phyloP scores from a whole-genome alignment of 805 yeast species.

The Metschnikowia kofuensis region DNA sequence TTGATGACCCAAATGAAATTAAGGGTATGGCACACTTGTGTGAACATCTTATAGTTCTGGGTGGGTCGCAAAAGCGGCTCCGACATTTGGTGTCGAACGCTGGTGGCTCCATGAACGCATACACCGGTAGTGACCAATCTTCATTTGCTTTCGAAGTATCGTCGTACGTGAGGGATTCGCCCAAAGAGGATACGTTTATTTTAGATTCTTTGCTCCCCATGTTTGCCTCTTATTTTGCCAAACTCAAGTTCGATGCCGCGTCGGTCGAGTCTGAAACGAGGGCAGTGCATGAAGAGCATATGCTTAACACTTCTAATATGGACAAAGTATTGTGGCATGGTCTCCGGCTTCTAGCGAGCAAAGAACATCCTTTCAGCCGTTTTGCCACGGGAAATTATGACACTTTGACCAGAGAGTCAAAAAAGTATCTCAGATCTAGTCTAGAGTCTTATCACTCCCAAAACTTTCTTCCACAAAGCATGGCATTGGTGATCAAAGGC shows the following conservation, averaged over 20 bases:
- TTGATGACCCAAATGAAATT: conserved; percentile 64
- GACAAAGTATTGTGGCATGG: conserved; percentile 60
- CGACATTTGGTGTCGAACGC: conserved; percentile 50
- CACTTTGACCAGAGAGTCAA: conserved; percentile 27
- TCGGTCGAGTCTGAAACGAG: conserved; percentile 49
- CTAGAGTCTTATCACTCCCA: conserved; percentile 39
- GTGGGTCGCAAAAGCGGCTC: conserved; percentile 27
- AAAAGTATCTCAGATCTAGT: conserved; percentile 33
- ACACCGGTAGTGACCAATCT: conserved; percentile 65
- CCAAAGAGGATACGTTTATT: conserved; percentile 26
- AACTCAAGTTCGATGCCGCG: conserved; percentile 47
- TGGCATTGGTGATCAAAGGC: conserved; percentile 60
- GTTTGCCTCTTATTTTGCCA: conserved; percentile 50
- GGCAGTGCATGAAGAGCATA: conserved; percentile 68
- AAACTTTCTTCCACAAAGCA: conserved; percentile 45
- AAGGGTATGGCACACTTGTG: conserved; percentile 89
- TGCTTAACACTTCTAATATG: conserved; percentile 42
- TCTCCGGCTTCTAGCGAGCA: conserved; percentile 46
- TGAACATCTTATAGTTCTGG: conserved; percentile 64
- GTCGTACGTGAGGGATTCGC: conserved; percentile 24
- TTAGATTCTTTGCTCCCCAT: conserved; percentile 46
- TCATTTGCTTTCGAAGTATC: conserved; percentile 65
- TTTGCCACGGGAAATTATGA: conserved; percentile 63
- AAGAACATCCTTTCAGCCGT: conserved; percentile 51
- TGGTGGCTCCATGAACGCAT: conserved; percentile 66